These are phyloP conservation scores for Paramecium biaurelia DNA, from an alignment of 73 alveolate species.

Conservation along the genomic window DNA sequence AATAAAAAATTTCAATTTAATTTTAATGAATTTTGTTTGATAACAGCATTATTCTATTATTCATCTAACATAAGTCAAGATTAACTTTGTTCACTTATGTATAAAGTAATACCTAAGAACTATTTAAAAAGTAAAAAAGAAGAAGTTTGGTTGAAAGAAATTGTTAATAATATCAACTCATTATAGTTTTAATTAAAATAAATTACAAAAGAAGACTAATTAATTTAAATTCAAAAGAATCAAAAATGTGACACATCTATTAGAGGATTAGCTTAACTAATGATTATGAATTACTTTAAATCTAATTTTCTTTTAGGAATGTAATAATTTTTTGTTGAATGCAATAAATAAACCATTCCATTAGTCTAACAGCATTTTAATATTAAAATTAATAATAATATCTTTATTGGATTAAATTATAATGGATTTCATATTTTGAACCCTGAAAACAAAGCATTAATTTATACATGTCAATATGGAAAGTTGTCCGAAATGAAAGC, in stretches of 20 bases:
- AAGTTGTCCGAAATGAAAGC: background rate
- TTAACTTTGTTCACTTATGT: background rate
- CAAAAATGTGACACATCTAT: background rate
- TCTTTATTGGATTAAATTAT: background rate
- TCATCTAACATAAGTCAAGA: background rate
- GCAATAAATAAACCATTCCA: background rate
- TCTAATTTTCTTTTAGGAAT: background rate
- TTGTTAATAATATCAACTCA: background rate
- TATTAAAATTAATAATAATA: background rate
- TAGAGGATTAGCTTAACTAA: background rate
- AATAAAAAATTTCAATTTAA: background rate
- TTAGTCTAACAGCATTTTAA: background rate
- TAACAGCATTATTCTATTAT: background rate
- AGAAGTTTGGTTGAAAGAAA: background rate
- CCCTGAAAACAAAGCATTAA: background rate
- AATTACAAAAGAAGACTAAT: background rate
- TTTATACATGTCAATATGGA: background rate
- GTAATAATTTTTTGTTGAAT: background rate
- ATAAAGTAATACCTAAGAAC: background rate
- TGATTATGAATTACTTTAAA: background rate
- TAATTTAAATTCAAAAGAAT: background rate
- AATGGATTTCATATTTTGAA: background rate
- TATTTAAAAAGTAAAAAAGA: background rate
- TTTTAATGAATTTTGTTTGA: background rate
- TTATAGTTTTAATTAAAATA: background rate